phyloP scores from a whole-genome alignment of 2,329 filamentous ascomycete species.

The Gaeumannomyces sp. region DNA sequence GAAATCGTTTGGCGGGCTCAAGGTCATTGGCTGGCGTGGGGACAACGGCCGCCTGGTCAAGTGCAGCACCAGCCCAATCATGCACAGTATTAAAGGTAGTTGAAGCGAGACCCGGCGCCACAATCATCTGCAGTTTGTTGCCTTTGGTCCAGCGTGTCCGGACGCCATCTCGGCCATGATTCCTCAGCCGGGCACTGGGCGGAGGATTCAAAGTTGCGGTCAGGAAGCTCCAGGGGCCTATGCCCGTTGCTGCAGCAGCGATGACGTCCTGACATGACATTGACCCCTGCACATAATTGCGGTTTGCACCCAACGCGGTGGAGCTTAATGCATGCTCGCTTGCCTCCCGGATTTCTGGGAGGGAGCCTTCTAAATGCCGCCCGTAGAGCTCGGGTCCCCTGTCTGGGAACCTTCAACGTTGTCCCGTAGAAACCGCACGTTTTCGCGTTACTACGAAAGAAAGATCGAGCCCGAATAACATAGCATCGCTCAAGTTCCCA shows the following conservation, averaged over 20 bases:
- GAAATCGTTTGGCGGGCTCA: slow-evolving; percentile 23
- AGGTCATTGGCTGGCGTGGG: slow-evolving; percentile 20
- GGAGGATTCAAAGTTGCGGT: no score
- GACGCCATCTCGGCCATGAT: background rate
- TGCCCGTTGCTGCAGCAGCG: background rate
- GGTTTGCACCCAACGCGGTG: background rate
- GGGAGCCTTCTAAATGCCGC: background rate
- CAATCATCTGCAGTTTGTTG: no score
- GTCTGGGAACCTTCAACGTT: no score
- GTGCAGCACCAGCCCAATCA: background rate
- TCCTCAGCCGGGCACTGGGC: background rate
- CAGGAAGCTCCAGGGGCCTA: no score
- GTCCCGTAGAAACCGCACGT: no score
- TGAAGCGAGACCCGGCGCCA: background rate
- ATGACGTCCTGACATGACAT: background rate
- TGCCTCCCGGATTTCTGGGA: no score
- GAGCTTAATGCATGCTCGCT: background rate
- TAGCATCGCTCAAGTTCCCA: background rate
- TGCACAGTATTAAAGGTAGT: background rate
- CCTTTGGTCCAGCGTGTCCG: background rate
- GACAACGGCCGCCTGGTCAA: slow-evolving; percentile 3
- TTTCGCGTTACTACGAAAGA: background rate
- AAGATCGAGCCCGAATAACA: background rate
- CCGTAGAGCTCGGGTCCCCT: no score
- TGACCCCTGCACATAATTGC: background rate